Conservation (phyloP, 257 asterid genomes). For the Cordia subcordata region DNA sequence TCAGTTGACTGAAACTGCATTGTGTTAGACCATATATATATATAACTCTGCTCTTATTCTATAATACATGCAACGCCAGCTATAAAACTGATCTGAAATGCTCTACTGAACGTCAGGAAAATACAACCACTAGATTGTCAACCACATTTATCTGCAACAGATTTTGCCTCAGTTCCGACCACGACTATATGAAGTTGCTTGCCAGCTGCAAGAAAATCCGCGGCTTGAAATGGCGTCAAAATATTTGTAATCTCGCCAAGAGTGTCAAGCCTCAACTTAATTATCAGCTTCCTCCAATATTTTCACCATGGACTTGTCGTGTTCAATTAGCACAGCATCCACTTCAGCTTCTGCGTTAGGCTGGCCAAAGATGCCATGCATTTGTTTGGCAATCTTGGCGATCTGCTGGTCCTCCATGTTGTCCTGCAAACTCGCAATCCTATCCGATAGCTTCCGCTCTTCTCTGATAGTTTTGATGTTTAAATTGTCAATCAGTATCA, state of each 20-base stretch:
- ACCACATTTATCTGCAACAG: too few species aligned
- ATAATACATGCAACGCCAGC: too few species aligned
- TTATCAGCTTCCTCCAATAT: conserved; percentile 30
- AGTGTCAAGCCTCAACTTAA: conserved; percentile 25
- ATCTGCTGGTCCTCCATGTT: conserved; percentile 30
- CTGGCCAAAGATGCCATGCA: neutral
- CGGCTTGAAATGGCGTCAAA: conserved; percentile 16
- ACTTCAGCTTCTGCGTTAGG: neutral
- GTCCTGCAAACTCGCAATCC: conserved; percentile 41
- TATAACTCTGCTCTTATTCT: too few species aligned
- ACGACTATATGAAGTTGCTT: conserved; percentile 5
- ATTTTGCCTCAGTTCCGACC: neutral
- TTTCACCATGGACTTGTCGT: conserved; percentile 12
- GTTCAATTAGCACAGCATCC: conserved; percentile 20
- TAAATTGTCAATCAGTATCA: conserved; percentile 30
- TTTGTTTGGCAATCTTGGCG: conserved; percentile 22
- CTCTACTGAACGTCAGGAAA: too few species aligned
- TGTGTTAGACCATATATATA: too few species aligned
- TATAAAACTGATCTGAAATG: too few species aligned
- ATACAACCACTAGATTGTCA: too few species aligned
- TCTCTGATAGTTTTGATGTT: conserved; percentile 26
- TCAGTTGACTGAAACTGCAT: too few species aligned
- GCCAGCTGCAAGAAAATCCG: neutral
- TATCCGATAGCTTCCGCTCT: conserved; percentile 31
- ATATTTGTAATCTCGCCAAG: conserved; percentile 25